These are phyloP conservation scores for Abortiporus biennis DNA, from an alignment of 1,284 basidiomycete genomes.

Conservation along the genomic window DNA sequence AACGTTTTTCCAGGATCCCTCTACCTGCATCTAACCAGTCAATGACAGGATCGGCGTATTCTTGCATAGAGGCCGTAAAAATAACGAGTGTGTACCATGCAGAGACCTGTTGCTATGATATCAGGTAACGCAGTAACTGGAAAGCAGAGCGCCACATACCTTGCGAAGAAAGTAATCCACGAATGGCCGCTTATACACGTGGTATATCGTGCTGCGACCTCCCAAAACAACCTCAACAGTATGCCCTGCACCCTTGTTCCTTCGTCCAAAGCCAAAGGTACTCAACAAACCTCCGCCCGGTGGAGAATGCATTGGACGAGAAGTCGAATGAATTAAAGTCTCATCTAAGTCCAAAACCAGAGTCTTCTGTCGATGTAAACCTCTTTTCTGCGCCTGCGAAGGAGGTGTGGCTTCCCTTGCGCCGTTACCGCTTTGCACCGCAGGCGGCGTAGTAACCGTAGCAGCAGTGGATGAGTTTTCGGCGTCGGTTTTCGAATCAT, in stretches of 20 bases:
- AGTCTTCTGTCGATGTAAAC: slow-evolving; percentile 83
- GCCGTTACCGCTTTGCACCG: background rate
- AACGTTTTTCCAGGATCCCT: slow-evolving; percentile 80
- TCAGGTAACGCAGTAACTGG: background rate
- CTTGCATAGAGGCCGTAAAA: slow-evolving; percentile 98
- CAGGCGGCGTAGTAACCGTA: slow-evolving; percentile 11
- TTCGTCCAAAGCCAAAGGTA: slow-evolving; percentile 45
- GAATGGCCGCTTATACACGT: slow-evolving; percentile 98
- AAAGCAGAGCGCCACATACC: slow-evolving; percentile 39
- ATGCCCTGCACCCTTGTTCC: slow-evolving; percentile 73
- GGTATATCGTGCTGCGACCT: slow-evolving; percentile 88
- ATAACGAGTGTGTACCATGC: slow-evolving; percentile 99
- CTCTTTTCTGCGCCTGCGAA: slow-evolving; percentile 46
- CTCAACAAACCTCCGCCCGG: slow-evolving; percentile 58
- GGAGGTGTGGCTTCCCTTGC: slow-evolving; percentile 44
- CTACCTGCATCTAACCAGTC: slow-evolving; percentile 98
- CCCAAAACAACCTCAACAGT: slow-evolving; percentile 95
- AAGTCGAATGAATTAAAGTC: slow-evolving; percentile 96
- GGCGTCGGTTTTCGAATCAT: too few relatives aligned
- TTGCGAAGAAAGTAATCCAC: slow-evolving; percentile 95
- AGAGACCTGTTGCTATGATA: slow-evolving; percentile 63
- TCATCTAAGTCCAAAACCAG: slow-evolving; percentile 96
- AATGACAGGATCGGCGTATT: slow-evolving; percentile 99
- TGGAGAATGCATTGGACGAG: slow-evolving; percentile 57
- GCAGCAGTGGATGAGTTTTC: too few relatives aligned